Base-by-base conservation (phyloP, 495 filamentous ascomycete species). In the Talaromyces ruber region DNA sequence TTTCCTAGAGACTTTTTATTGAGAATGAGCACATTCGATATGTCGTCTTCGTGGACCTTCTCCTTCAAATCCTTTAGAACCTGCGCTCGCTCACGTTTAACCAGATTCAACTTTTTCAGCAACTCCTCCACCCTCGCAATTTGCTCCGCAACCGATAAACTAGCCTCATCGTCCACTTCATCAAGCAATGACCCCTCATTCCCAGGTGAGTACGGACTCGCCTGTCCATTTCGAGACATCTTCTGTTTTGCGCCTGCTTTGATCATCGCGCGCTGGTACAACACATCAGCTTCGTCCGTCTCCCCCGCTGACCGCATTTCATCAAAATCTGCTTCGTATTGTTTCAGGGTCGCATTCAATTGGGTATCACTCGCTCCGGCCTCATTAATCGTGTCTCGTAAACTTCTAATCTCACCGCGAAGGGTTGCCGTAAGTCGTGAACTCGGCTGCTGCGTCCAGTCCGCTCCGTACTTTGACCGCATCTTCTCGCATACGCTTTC, bases 401-500 rank as follows among this genome's bases (percentile, higher is more conserved):
- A 97, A 67, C 88, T 90, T 55, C 86, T 81, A 58, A 97, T 86
- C 70, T 98, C 95, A 54, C 84, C 87, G 58, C 92, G 82, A 30
- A 98, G 80, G 0, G 93, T 98, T 2, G 87, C 85, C 4, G 93
- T 98, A 24, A 98, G 82, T 64, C 91, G 80, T 32, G 88, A 88
- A 68, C 92, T 97, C 24, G 95, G 95, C 67, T 98, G 94, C 71
- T 98, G 94, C 21, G 90, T 97, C 94, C 94, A 98, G 52, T 97
- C 94, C 11, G 79, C 82, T 30, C 94, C 93, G 71, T 97, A 97
- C 73, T 98, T 98, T 2, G 92, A 95, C 57, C 94, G 85, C 94
- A 98, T 98, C 79, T 97, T 97, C 74, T 98, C 94, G 71, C 94
- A 98, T 6, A 98, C 92, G 60, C 89, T 94, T 76, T 97, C 95